Evolutionary conservation across 805 yeast genomes (phyloP), one percentile per base, ranked within the genome.

Genomic region (Zygosaccharomyces bisporus): DNA sequence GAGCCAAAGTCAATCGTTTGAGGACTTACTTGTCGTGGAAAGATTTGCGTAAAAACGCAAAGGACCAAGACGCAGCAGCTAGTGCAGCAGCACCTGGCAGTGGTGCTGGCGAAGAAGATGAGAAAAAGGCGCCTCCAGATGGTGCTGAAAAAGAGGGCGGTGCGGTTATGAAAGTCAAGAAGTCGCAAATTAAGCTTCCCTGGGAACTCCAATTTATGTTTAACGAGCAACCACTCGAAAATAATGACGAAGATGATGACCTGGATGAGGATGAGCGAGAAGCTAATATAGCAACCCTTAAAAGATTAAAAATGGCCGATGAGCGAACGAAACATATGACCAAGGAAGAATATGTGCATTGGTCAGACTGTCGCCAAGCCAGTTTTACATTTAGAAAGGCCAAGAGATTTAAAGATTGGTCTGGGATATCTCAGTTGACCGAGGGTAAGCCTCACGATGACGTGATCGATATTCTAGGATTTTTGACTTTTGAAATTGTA

Each of bases 321-420:
- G 96, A 93, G 41, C 74, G 99, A 50, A 93, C 99, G 0, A 79
- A 74, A 52, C 77, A 83, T 54, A 93, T 93, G 99, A 93, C 99
- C 0, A 84, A 81, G 59, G 96, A 93, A 57, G 99, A 93, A 61
- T 93, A 93, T 58, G 99, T 90, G 13, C 99, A 93, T 63, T 93
- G 98, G 97, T 86, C 96, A 9, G 99, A 93, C 60, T 93, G 99
- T 67, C 78, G 99, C 50, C 99, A 93, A 64, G 98, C 98, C 1
- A 83, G 95, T 47, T 93, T 93, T 63, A 93, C 99, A 1, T 93
- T 89, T 58, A 76, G 97, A 54, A 93, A 93, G 63, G 85, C 86
- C n/a, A 89, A 89, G 62, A 71, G 97, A 58, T 93, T 93, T 62
- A 77, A 91, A 58, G 99, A 93, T 57, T 93, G 99, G 99, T 91